A percentile compares a stretch with the other conserved stretches of the same genome.
These are phyloP conservation scores for Coemansia sp. DNA, from an alignment of 192 early-diverging fungal genomes.

Conservation along the genomic window DNA sequence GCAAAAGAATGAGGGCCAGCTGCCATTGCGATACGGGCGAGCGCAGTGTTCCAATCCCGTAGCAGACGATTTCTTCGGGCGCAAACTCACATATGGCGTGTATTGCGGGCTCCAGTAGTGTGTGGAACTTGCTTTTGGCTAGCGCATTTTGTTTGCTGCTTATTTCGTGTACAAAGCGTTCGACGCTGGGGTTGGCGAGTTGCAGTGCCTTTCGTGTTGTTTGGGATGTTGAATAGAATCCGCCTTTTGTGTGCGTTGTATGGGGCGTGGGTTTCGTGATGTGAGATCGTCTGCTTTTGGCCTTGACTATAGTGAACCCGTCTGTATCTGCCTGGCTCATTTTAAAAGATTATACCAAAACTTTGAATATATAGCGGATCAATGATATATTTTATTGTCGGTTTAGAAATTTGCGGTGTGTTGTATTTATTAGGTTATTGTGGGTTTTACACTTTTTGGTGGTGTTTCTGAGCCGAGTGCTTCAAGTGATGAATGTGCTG, in stretches of 20 bases:
- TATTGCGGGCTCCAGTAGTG: background rate
- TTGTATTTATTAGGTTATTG: too few relatives aligned
- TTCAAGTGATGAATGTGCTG: too few relatives aligned
- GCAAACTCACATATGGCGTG: constrained; percentile 15
- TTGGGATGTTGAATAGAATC: constrained; percentile 1
- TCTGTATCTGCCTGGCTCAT: constrained; percentile 1
- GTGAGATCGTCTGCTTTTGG: background rate
- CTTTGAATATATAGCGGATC: too few relatives aligned
- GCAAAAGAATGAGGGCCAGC: constrained; percentile 21
- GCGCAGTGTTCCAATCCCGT: constrained; percentile 37
- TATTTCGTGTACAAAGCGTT: constrained; percentile 10
- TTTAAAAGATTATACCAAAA: background rate
- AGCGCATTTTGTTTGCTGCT: constrained; percentile 14
- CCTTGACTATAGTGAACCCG: constrained; percentile 2
- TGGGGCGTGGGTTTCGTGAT: background rate
- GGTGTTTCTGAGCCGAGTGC: too few relatives aligned
- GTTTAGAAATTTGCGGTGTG: too few relatives aligned
- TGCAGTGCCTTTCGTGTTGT: background rate
- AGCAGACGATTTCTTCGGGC: constrained; percentile 44
- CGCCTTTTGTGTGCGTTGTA: background rate
- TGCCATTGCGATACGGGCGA: constrained; percentile 43
- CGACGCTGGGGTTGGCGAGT: background rate
- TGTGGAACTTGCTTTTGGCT: constrained; percentile 12
- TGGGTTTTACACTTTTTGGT: too few relatives aligned
- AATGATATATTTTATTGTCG: too few relatives aligned